Percentiles rank a stretch among this genome's conserved stretches.
phyloP scores from a whole-genome alignment of 805 yeast genomes.

The Metschnikowia reukaufii region DNA sequence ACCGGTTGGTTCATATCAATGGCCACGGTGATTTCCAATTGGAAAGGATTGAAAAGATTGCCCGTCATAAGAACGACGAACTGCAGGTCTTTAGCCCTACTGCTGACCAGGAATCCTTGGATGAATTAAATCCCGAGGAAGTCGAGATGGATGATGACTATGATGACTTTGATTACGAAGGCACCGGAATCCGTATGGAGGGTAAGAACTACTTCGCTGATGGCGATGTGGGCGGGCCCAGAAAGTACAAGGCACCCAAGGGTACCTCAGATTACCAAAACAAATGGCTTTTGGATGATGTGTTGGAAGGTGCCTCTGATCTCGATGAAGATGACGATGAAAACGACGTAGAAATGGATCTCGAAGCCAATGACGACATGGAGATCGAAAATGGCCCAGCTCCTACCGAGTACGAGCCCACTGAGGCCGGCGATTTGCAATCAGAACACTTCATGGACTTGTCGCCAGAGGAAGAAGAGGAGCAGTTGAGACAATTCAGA shows the following conservation, averaged over 20 bases:
- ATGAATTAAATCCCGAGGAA: constrained; percentile 59
- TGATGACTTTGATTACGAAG: constrained; percentile 26
- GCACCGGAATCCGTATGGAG: constrained; percentile 53
- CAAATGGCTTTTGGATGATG: constrained; percentile 68
- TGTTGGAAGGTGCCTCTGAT: constrained; percentile 42
- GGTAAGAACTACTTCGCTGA: constrained; percentile 51
- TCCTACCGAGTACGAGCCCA: constrained; percentile 40
- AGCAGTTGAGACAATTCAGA: constrained; percentile 70
- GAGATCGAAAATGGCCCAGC: constrained; percentile 29
- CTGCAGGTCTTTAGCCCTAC: constrained; percentile 26
- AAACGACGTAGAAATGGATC: constrained; percentile 27
- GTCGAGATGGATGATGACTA: constrained; percentile 43
- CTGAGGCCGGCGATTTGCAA: constrained; percentile 40
- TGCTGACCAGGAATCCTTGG: constrained; percentile 56
- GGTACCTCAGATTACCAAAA: constrained; percentile 80
- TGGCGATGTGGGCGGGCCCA: constrained; percentile 19
- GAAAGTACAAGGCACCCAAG: constrained; percentile 51
- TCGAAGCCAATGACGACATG: constrained; percentile 35
- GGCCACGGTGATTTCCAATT: constrained; percentile 88
- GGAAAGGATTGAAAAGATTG: constrained; percentile 57
- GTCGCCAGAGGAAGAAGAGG: constrained; percentile 77
- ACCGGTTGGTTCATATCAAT: constrained; percentile 81
- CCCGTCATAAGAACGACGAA: constrained; percentile 24
- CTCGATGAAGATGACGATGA: constrained; percentile 43
- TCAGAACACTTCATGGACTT: constrained; percentile 69